Base-by-base conservation (phyloP, 768 basidiomycete genomes). In the Grammothele lineata region DNA sequence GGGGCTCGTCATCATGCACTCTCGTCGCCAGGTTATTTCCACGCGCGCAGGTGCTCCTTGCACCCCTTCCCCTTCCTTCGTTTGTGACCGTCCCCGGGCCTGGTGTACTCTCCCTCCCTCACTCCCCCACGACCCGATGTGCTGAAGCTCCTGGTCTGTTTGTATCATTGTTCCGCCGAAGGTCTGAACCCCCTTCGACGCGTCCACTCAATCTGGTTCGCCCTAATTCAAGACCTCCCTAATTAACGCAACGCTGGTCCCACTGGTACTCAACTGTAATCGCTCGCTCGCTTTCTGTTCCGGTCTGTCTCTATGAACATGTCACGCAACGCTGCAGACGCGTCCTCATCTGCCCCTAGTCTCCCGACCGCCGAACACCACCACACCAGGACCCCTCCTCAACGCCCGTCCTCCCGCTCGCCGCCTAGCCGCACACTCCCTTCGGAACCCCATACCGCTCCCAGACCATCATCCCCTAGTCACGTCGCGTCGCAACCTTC, bases 161-260 rank as follows among this genome's bases (percentile, higher is more conserved):
- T 59, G 54, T 58, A 60, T 56, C 53, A 60, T 54, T 55, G 51
- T 48, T 59, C 46, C 55, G 55, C 50, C 50, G 48, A 47, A 55
- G 55, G 58, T 45, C 34, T 47, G 49, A 48, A 46, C 48, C 47
- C 44, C 55, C 50, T 60, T 57, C 58, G 48, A 62, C 56, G 56
- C 56, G 48, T 48, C 48, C 58, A 50, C 50, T 51, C 51, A 47
- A 48, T 48, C 51, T 40, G 51, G 51, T 51, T 47, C 49, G 8
- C 36, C 51, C 27, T 53, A 53, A 53, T 53, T 44, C 43, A 44
- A 30, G 38, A 53, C 51, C 43, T 36, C 47, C 43, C 51, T 53
- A 53, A 53, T 53, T 53, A 53, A 53, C 52, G 45, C 52, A 49
- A 38, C 40, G 45, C 47, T 26, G 40, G 43, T 43, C 33, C 52